Percentiles rank a stretch among this genome's conserved stretches.
phyloP scores from a whole-genome alignment of 108 stramenopile species.

The Parmales sp. region DNA sequence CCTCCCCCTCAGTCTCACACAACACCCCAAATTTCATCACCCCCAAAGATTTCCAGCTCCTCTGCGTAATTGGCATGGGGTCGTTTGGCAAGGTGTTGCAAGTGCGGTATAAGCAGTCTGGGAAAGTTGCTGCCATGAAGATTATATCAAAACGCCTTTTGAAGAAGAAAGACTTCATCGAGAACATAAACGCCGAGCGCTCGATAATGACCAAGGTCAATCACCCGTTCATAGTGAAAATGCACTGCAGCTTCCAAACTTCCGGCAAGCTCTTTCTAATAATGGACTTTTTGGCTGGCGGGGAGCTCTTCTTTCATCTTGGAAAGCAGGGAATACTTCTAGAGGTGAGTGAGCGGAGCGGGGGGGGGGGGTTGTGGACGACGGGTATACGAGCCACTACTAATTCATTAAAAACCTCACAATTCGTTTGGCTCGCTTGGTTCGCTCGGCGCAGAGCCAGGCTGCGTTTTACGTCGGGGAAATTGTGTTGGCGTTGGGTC shows the following conservation, averaged over 20 bases:
- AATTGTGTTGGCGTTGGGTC: constrained; percentile 84
- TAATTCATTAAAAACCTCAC: too few relatives aligned
- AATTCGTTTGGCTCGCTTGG: too few relatives aligned
- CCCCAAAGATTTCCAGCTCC: constrained; percentile 73
- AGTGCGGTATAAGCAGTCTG: constrained; percentile 62
- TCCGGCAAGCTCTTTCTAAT: constrained; percentile 84
- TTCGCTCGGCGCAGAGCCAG: too few relatives aligned
- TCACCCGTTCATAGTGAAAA: constrained; percentile 89
- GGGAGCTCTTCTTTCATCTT: constrained; percentile 82
- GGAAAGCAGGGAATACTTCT: constrained; percentile 70
- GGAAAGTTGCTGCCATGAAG: constrained; percentile 87
- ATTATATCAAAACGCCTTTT: constrained; percentile 86
- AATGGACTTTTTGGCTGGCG: constrained; percentile 93
- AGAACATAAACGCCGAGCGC: constrained; percentile 79
- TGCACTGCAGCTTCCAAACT: constrained; percentile 95
- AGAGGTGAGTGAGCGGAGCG: too few relatives aligned
- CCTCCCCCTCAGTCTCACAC: too few relatives aligned
- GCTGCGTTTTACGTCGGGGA: constrained; percentile 93
- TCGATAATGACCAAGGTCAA: constrained; percentile 81
- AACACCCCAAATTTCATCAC: constrained; percentile 41
- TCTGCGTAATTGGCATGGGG: constrained; percentile 90
- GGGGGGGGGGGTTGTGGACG: too few relatives aligned
- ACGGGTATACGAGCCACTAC: too few relatives aligned
- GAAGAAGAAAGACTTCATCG: constrained; percentile 64
- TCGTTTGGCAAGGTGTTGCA: constrained; percentile 97